Evolutionary conservation across 2,329 filamentous ascomycete genomes (phyloP), one percentile per base, ranked within the genome.

Genomic region (Sarocladiaceae sp.): DNA sequence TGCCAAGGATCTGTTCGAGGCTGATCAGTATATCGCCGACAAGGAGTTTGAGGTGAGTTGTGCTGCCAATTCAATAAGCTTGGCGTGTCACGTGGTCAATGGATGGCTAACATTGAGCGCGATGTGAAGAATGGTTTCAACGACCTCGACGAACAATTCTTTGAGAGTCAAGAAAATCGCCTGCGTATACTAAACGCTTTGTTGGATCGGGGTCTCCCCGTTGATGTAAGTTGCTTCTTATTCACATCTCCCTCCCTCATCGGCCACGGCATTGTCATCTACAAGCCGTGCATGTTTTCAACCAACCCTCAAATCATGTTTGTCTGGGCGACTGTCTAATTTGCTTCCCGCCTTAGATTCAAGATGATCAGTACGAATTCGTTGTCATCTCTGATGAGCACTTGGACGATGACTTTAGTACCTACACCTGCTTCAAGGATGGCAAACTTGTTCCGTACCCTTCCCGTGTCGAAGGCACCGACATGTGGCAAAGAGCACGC

Each of bases 361-460:
- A 63, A 50, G 75, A 77, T 62, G 68, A 72, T 29, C 68, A 72
- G 46, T 77, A 73, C 58, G 63, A 70, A 57, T 76, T 71, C 60
- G 74, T 71, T 54, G 60, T 66, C 53, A 74, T 78, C 54, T 65
- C 69, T 35, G 71, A 75, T 57, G 67, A 71, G 39, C 66, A 76
- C 52, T 66, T 70, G 50, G 68, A 74, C 53, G 59, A 63, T 39
- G 66, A 72, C 29, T 76, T 77, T 55, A 69, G 71, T 48, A 61
- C 69, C 23, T 77, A 73, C 55, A 63, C 71, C 42, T 64, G 67
- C 56, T 67, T 66, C 56, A 66, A 70, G 36, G 64, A 73, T 54
- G 73, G 71, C 40, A 51, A 66, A 51, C 65, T 76, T 40, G 69
- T 77, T 3, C 74, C 74, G 2, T 76, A 74, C 56, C 71, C 72